Evolutionary conservation across 2,329 filamentous ascomycete genomes (phyloP).

Genomic region (Penicillium sp.): DNA sequence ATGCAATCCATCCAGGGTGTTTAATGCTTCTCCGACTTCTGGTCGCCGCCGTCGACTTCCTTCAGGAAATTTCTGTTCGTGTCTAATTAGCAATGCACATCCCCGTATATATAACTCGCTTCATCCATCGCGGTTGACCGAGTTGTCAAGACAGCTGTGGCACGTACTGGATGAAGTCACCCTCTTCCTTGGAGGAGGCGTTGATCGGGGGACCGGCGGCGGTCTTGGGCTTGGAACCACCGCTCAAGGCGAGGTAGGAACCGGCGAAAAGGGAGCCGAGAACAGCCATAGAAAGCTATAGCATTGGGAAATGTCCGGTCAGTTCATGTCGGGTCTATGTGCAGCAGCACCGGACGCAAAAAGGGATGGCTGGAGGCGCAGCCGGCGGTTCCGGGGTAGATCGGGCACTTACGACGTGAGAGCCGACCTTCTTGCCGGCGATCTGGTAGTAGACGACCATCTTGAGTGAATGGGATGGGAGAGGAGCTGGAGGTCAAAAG

Average conservation of each 20-base stretch:
- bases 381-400: background rate
- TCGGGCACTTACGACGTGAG: constrained; percentile 46
- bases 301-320: constrained; percentile 6
- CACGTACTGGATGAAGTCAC: constrained; percentile 63
- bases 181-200: constrained; percentile 63
- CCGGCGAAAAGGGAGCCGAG: constrained; percentile 49
- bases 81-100: background rate
- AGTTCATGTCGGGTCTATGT: constrained; percentile 16
- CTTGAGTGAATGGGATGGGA: constrained; percentile 30
- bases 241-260: constrained; percentile 44
- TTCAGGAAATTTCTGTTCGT: constrained; percentile 50
- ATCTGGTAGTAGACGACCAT: constrained; percentile 52
- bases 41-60: constrained; percentile 45
- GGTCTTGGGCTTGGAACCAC: constrained; percentile 35
- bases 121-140: background rate
- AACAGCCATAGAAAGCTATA: constrained; percentile 58
- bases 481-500: constrained; percentile 22
- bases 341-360: constrained; percentile 15
- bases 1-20: constrained; percentile 12
- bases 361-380: constrained; percentile 18
- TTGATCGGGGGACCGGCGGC: constrained; percentile 55
- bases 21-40: constrained; percentile 43
- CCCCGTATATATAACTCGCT: background rate
- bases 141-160: background rate
- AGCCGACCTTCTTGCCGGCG: constrained; percentile 51